phyloP scores from a whole-genome alignment of 148 eudicot species.

The Camellia granthamiana region DNA sequence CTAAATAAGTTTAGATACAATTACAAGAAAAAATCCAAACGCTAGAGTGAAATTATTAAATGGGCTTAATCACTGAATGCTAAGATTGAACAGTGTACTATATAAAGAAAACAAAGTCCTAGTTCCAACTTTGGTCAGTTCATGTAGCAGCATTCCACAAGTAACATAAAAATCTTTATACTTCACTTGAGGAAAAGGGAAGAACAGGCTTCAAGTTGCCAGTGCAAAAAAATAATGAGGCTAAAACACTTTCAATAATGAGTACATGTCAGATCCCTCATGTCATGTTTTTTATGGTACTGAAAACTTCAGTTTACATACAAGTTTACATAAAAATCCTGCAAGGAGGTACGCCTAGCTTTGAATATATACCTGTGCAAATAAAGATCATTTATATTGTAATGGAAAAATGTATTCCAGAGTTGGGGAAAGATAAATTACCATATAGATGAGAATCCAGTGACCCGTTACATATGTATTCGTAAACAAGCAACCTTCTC shows the following conservation, averaged over 20 bases:
- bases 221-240: too few species aligned
- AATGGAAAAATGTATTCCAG: neutral
- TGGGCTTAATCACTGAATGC: neutral
- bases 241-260: too few species aligned
- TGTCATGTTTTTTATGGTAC: too few species aligned
- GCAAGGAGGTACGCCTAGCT: too few species aligned
- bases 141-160: neutral
- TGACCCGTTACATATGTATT: slow-evolving; percentile 42
- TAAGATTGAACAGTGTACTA: neutral
- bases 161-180: neutral
- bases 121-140: neutral
- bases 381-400: neutral
- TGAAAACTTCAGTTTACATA: too few species aligned
- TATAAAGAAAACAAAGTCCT: neutral
- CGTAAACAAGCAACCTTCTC: slow-evolving; percentile 39
- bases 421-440: slow-evolving; percentile 16
- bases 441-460: slow-evolving; percentile 44
- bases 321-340: too few species aligned
- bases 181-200: neutral
- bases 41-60: neutral
- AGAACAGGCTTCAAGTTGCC: too few species aligned
- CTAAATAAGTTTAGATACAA: neutral
- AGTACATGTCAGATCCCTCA: too few species aligned
- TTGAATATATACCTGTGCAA: too few species aligned
- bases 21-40: too few species aligned